phyloP scores from a whole-genome alignment of 2,329 filamentous ascomycete genomes.

The Arthrobotrys sphaeroides region DNA sequence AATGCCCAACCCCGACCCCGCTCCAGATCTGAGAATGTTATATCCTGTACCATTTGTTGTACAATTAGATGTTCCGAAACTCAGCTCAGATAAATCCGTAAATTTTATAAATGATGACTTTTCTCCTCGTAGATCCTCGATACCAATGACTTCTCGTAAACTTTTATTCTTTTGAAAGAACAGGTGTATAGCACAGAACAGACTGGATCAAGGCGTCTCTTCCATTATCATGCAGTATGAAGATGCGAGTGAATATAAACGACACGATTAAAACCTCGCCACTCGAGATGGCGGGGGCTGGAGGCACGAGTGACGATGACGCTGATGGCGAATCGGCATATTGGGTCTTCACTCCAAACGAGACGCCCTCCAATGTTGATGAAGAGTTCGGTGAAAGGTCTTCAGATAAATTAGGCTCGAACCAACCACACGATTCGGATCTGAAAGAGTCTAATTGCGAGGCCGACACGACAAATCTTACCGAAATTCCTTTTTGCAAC shows the following conservation, averaged over 20 bases:
- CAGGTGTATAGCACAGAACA: not conserved
- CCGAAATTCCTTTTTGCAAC: not conserved
- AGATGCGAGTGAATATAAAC: not conserved
- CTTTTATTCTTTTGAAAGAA: not conserved
- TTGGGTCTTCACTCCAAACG: not conserved
- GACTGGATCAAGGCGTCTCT: not conserved
- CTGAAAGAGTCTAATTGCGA: not conserved
- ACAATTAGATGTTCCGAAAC: no score
- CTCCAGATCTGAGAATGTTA: no score
- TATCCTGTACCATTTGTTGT: no score
- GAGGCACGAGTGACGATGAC: not conserved
- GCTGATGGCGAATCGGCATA: conserved; percentile 12
- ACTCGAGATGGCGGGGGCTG: not conserved
- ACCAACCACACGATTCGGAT: no score
- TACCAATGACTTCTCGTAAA: no score
- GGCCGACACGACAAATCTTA: not conserved
- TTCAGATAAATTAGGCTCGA: not conserved
- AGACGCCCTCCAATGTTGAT: not conserved
- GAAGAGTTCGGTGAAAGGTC: not conserved
- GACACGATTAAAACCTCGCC: not conserved
- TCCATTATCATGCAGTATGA: not conserved
- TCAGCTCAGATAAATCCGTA: no score
- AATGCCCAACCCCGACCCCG: no score
- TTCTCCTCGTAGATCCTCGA: no score
- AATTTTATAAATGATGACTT: no score